These are phyloP conservation scores for Talaromyces verruculosus DNA, from an alignment of 2,329 filamentous ascomycete genomes.

Conservation along the genomic window DNA sequence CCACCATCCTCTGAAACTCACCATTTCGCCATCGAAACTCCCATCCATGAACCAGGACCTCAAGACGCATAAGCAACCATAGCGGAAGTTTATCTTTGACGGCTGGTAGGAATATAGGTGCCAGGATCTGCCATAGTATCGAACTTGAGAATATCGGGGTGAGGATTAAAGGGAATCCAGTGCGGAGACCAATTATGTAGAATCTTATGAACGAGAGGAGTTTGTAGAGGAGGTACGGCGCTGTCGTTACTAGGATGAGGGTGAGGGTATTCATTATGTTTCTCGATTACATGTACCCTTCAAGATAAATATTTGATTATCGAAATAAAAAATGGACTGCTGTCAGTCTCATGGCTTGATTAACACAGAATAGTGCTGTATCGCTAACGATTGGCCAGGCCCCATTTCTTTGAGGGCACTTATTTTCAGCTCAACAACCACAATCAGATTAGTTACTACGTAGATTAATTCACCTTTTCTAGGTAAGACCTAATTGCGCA, in stretches of 20 bases:
- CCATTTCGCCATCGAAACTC: slow-evolving; percentile 33
- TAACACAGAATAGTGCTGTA: no score
- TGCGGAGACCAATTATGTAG: slow-evolving; percentile 29
- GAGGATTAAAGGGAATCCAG: slow-evolving; percentile 30
- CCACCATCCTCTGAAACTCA: slow-evolving; percentile 28
- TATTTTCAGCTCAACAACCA: background rate
- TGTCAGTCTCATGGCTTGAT: background rate
- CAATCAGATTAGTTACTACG: no score
- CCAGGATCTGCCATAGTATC: slow-evolving; percentile 32
- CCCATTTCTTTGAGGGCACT: background rate
- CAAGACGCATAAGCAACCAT: slow-evolving; percentile 28
- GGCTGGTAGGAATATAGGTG: slow-evolving; percentile 14
- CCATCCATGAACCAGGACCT: slow-evolving; percentile 34
- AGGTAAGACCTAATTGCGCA: no score
- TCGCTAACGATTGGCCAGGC: background rate
- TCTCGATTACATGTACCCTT: background rate
- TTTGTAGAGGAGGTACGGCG: background rate
- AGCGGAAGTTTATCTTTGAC: slow-evolving; percentile 27
- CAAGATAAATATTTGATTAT: no score
- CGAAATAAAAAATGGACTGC: no score
- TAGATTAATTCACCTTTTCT: no score
- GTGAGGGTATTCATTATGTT: background rate
- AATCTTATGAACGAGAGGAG: slow-evolving; percentile 22
- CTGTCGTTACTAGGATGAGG: background rate
- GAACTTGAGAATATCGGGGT: slow-evolving; percentile 28